phyloP scores from a whole-genome alignment of 2,329 filamentous ascomycete genomes.

The Fusarium sp. region DNA sequence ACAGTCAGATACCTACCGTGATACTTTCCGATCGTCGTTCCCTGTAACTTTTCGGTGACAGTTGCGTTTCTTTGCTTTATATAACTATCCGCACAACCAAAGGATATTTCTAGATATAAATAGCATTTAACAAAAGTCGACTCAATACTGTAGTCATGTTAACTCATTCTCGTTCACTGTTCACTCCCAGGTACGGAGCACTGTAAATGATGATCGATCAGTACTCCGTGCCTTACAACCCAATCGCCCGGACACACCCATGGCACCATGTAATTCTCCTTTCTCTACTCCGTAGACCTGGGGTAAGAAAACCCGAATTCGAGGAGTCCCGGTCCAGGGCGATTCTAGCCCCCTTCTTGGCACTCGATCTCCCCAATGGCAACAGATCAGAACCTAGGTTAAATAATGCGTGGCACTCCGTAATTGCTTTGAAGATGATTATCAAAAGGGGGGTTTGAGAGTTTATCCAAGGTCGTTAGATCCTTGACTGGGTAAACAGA shows the following conservation, averaged over 20 bases:
- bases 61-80: neutral
- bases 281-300: constrained; percentile 14
- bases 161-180: neutral
- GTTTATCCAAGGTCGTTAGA: neutral
- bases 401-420: neutral
- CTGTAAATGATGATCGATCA: constrained; percentile 1
- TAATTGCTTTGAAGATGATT: constrained; percentile 26
- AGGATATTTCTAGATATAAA: neutral
- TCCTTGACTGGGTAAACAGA: neutral
- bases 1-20: neutral
- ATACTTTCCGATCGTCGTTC: neutral
- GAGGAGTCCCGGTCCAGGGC: constrained; percentile 17
- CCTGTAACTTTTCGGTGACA: too few relatives aligned
- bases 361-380: constrained; percentile 2
- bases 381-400: constrained; percentile 8
- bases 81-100: neutral
- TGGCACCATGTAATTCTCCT: constrained; percentile 14
- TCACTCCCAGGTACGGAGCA: neutral
- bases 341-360: constrained; percentile 14
- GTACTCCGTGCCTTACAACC: constrained; percentile 4
- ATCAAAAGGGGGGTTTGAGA: constrained; percentile 17
- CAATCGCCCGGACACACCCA: neutral
- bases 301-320: constrained; percentile 32
- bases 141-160: neutral
- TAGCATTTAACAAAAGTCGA: neutral